Evolutionary conservation across 2,329 filamentous ascomycete genomes (phyloP).

Genomic region (Colletotrichum sp.): DNA sequence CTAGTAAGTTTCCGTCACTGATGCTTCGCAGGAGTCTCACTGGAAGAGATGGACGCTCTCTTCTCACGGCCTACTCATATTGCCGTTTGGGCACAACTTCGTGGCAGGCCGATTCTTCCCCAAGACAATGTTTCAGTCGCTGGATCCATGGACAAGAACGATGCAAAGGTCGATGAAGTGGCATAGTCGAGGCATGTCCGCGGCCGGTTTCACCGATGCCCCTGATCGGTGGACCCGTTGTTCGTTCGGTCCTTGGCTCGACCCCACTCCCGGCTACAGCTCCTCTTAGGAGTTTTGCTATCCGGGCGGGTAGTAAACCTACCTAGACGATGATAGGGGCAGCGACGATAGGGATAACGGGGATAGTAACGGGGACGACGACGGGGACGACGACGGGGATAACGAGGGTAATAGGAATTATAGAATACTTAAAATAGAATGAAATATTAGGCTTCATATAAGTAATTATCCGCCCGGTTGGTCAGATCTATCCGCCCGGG

Average conservation of each 20-base stretch:
- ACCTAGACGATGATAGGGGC: too few species aligned
- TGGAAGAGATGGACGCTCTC: constrained; percentile 50
- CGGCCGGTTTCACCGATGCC: neutral
- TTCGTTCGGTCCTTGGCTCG: neutral
- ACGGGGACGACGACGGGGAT: too few species aligned
- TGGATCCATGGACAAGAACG: neutral
- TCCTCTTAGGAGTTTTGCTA: neutral
- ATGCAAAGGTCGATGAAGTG: neutral
- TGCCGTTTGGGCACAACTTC: constrained; percentile 30
- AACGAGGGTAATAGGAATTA: too few species aligned
- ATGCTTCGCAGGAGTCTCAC: constrained; percentile 34
- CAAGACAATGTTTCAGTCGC: neutral
- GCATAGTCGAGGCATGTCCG: neutral
- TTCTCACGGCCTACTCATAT: constrained; percentile 30
- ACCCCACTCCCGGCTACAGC: neutral
- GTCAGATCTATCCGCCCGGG: too few species aligned
- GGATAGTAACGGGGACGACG: too few species aligned
- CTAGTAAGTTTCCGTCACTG: neutral
- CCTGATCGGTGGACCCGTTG: neutral
- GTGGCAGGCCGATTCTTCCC: neutral
- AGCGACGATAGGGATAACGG: too few species aligned
- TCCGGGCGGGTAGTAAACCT: too few species aligned
- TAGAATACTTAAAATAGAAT: too few species aligned
- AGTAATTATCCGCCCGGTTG: too few species aligned
- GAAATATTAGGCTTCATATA: too few species aligned